Evolutionary conservation across 345 rosid genomes (phyloP).

Genomic region (Syzygium oleosum): DNA sequence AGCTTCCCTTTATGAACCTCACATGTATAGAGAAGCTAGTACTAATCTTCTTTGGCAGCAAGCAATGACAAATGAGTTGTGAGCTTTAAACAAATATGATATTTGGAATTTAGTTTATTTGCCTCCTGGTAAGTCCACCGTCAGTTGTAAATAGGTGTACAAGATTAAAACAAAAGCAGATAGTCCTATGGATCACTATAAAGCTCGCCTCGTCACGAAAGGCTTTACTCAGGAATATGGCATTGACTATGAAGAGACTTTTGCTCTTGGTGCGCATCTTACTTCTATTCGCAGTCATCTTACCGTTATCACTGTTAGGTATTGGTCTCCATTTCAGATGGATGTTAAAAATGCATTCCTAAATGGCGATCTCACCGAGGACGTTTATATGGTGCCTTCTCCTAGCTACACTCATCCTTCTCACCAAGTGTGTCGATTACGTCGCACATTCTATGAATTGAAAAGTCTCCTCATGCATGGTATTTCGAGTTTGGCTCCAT

Average conservation of each 20-base stretch:
- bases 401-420: background rate
- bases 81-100: no score
- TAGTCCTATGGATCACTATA: background rate
- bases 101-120: background rate
- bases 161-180: background rate
- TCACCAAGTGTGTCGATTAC: background rate
- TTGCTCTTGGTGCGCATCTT: background rate
- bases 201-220: background rate
- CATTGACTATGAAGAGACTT: background rate
- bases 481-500: no score
- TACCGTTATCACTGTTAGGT: fast-evolving
- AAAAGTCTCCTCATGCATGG: background rate
- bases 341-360: background rate
- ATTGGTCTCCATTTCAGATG: background rate
- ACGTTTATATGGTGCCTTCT: background rate
- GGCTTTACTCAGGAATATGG: background rate
- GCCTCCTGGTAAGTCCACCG: background rate
- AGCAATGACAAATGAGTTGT: no score
- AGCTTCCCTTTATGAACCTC: background rate
- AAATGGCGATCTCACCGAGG: background rate
- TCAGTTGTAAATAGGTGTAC: background rate
- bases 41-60: background rate
- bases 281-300: background rate
- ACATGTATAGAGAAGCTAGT: background rate
- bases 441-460: fast-evolving